Evolutionary conservation across 2,329 filamentous ascomycete genomes (phyloP), one percentile per base, ranked within the genome.

Genomic region (Colletotrichum incanum): DNA sequence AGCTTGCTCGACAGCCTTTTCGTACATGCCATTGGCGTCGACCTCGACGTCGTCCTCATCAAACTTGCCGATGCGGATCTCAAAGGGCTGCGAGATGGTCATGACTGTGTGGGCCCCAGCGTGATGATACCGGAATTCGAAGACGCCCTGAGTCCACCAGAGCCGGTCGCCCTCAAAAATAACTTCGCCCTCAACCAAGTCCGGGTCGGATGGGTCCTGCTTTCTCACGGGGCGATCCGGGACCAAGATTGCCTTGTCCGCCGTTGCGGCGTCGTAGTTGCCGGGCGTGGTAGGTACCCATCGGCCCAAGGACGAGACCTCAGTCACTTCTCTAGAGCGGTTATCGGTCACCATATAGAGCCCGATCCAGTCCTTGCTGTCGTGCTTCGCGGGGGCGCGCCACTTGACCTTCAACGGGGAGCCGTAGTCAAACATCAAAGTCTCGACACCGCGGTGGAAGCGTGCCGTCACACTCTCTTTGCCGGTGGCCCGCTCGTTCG

Each of bases 301-400:
- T 69, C 96, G 91, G 47, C 96, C 95, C 67, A 96, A 91, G 1
- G 94, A 97, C 5, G 94, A 91, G 12, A 98, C 90, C 64, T 94
- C 92, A 2, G 96, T 98, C 18, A 92, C 86, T 49, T 98, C 94
- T 50, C 96, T 91, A 9, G 94, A 96, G 8, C 91, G 90, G 79
- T 98, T 99, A 82, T 98, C 96, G 3, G 94, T 95, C 3, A 99
- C 94, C 90, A 95, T 95, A 85, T 98, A 99, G 7, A 99, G 87
- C 5, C 96, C 96, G 65, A 99, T 92, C 96, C 96, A 99, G 81
- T 99, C 96, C 77, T 93, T 93, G 80, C 93, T 95, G 83, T 92
- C 92, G 82, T 98, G 96, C 75, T 95, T 94, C 47, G 91, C 87
- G 0, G 96, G 96, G 0, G 96, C 96, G 37, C 90, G 93, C 96